Base-by-base conservation (phyloP, 805 yeast species). In the Lachancea kluyveri region DNA sequence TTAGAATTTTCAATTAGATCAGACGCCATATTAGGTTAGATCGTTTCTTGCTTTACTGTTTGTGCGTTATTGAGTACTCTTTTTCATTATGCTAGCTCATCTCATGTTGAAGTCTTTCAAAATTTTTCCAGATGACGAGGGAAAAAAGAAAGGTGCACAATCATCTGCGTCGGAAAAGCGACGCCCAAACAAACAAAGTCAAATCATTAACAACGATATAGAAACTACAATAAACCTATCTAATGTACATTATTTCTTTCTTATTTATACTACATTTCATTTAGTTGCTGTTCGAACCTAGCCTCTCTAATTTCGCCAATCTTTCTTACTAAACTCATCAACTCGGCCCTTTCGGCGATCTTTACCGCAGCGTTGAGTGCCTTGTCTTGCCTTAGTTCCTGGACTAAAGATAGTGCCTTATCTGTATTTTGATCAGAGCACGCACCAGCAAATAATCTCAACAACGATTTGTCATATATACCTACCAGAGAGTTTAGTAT, bases 351-450 rank as follows among this genome's bases (percentile, higher is more conserved):
- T 48, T 83, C 83, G 1, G 95, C 86, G 33, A 90, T 83, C 57
- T 81, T 81, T 9, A 74, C 64, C 1, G 96, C 95, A 0, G 96
- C 96, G 34, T 68, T 70, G 40, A 88, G 61, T 3, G 95, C 94
- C 43, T 80, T 77, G 40, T 82, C 90, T 43, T 77, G 80, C 44
- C 76, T 74, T 45, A 90, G 64, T 48, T 81, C 74, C 39, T 67
- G 69, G 6, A 76, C 87, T 17, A 92, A 54, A 20, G 80, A 77
- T 40, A 75, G 64, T 1, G 94, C 92, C 54, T 79, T 79, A 32
- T 70, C 69, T 24, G 70, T 54, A 33, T 77, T 72, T 24, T 75
- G 71, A 14, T 77, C 80, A 12, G 74, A 66, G 57, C 96, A 88
- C 1, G 90, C 75, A 9, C 62, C 65, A 3, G 81, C 88, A 53